phyloP scores from a whole-genome alignment of 805 yeast genomes.

The Ogataea pilisensis region DNA sequence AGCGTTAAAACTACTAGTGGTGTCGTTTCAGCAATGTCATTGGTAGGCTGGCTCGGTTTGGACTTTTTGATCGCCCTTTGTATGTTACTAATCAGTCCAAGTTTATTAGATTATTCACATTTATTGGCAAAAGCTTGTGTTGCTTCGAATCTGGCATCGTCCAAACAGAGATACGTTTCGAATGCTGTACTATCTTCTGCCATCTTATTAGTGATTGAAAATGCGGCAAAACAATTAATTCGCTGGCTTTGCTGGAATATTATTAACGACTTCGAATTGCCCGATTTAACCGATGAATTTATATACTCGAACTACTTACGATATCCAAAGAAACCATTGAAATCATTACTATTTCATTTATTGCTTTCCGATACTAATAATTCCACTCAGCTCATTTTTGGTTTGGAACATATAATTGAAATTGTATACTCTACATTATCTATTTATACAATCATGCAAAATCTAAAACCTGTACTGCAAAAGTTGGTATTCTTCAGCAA shows the following conservation, averaged over 20 bases:
- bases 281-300: slow-evolving; percentile 6
- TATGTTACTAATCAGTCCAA: slow-evolving; percentile 21
- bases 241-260: slow-evolving; percentile 2
- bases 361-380: slow-evolving; percentile 15
- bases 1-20: not conserved
- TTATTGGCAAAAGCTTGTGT: slow-evolving; percentile 31
- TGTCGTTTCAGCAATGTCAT: slow-evolving; percentile 5
- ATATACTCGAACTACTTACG: slow-evolving; percentile 13
- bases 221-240: slow-evolving; percentile 1
- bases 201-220: slow-evolving; percentile 18
- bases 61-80: slow-evolving; percentile 18
- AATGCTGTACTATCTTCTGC: slow-evolving; percentile 28
- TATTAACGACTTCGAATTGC: slow-evolving; percentile 1
- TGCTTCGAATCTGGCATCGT: slow-evolving; percentile 32
- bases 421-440: slow-evolving; percentile 28
- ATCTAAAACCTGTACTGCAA: slow-evolving; percentile 24
- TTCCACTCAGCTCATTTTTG: slow-evolving; percentile 16
- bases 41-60: slow-evolving; percentile 12
- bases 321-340: slow-evolving; percentile 21
- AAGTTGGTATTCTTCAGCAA: slow-evolving; percentile 11
- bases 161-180: slow-evolving; percentile 22
- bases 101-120: slow-evolving; percentile 23
- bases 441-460: slow-evolving; percentile 27
- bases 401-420: slow-evolving; percentile 26
- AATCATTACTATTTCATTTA: slow-evolving; percentile 18